A percentile compares a stretch with the other conserved stretches of the same genome.
These are phyloP conservation scores for Entonaema liquescens DNA, from an alignment of 495 filamentous ascomycete species.

Conservation along the genomic window DNA sequence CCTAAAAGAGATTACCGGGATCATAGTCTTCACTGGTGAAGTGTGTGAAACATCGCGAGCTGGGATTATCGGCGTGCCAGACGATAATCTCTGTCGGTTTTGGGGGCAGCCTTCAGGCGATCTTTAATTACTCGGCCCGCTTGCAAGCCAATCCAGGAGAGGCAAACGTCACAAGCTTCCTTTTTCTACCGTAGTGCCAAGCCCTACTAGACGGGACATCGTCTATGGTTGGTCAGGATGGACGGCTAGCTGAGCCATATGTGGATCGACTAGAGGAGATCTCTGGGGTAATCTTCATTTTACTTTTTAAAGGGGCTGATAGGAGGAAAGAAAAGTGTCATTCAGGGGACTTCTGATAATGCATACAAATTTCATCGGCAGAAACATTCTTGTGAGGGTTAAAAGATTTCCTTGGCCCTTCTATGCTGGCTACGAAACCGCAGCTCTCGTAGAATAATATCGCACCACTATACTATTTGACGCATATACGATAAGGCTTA, in stretches of 20 bases:
- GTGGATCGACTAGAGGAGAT: constrained; percentile 29
- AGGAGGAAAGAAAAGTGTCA: not conserved
- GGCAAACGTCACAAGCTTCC: constrained; percentile 45
- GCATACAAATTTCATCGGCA: constrained; percentile 33
- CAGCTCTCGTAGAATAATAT: constrained; percentile 55
- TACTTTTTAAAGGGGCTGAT: constrained; percentile 15
- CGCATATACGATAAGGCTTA: constrained; percentile 52
- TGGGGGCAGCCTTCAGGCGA: constrained; percentile 27
- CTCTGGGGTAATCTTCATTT: constrained; percentile 41
- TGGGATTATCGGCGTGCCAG: constrained; percentile 28
- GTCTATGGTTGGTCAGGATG: constrained; percentile 31
- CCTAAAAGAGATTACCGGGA: constrained; percentile 40
- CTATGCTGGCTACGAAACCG: constrained; percentile 53
- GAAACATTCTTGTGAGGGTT: constrained; percentile 33
- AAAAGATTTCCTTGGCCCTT: constrained; percentile 35
- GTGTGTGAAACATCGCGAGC: constrained; percentile 41
- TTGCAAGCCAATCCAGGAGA: constrained; percentile 23
- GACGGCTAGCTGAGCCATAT: constrained; percentile 15
- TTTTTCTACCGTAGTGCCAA: constrained; percentile 37
- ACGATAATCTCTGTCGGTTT: constrained; percentile 40
- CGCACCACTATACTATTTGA: constrained; percentile 51
- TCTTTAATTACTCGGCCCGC: constrained; percentile 39
- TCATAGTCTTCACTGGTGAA: constrained; percentile 27
- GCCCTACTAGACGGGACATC: constrained; percentile 12
- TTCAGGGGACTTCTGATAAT: constrained; percentile 17